Conservation (phyloP, 257 asterid genomes). For the Ajuga chamaepitys region DNA sequence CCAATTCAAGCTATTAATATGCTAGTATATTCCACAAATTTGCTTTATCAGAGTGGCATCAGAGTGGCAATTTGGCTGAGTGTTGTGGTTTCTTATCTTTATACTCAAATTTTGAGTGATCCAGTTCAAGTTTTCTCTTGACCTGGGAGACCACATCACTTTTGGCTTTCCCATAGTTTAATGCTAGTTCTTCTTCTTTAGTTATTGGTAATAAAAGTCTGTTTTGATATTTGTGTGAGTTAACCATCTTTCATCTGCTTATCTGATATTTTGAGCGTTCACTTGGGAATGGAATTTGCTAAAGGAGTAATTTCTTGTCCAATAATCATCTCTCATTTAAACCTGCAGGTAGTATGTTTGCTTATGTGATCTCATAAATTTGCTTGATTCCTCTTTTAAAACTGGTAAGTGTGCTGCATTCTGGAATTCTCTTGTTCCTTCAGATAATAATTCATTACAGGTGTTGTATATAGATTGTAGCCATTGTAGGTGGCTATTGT, state of each 20-base stretch:
- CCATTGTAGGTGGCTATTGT: neutral
- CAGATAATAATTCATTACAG: neutral
- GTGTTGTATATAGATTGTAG: too few species aligned
- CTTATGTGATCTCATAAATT: conserved; percentile 53
- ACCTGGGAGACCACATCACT: neutral
- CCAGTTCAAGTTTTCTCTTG: neutral
- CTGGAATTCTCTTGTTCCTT: conserved; percentile 1
- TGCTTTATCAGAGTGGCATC: too few species aligned
- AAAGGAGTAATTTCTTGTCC: neutral
- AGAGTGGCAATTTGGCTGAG: neutral
- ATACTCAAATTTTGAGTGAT: conserved; percentile 5
- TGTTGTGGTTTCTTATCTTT: neutral
- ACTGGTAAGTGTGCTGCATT: conserved; percentile 31
- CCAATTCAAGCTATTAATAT: too few species aligned
- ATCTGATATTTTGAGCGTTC: neutral
- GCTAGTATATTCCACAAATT: too few species aligned
- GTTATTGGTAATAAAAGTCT: neutral
- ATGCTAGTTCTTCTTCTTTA: neutral
- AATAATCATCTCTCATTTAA: conserved; percentile 3
- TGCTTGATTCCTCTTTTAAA: conserved; percentile 22
- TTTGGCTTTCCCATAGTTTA: neutral
- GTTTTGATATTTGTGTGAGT: neutral
- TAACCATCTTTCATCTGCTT: neutral
- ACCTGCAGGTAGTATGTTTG: conserved; percentile 61
- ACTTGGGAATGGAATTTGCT: neutral